phyloP scores from a whole-genome alignment of 2,329 filamentous ascomycete species.

The Pyricularia grisea region DNA sequence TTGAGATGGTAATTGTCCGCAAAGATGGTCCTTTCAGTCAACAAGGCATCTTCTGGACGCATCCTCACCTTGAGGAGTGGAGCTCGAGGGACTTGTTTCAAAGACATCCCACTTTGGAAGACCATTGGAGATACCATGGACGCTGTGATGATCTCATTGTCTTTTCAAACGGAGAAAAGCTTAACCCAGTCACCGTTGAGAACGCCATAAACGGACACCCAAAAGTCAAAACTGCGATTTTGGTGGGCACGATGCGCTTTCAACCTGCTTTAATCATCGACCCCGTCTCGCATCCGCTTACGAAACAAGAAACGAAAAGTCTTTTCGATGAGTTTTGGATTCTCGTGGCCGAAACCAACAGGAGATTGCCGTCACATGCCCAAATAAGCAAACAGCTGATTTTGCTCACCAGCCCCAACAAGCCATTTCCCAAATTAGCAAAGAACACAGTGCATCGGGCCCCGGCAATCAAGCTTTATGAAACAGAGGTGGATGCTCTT shows the following conservation, averaged over 20 bases:
- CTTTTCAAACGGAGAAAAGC: slow-evolving; percentile 33
- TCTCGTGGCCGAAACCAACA: background rate
- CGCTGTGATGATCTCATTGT: slow-evolving; percentile 31
- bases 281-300: slow-evolving; percentile 11
- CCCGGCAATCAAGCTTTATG: background rate
- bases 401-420: background rate
- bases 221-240: slow-evolving; percentile 23
- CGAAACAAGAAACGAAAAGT: background rate
- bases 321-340: background rate
- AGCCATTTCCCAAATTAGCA: background rate
- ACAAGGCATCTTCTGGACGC: slow-evolving; percentile 24
- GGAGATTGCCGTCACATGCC: background rate
- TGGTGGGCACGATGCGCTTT: slow-evolving; percentile 30
- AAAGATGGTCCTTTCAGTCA: slow-evolving; percentile 15
- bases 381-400: background rate
- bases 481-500: background rate
- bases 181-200: slow-evolving; percentile 33
- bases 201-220: slow-evolving; percentile 24
- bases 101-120: slow-evolving; percentile 20
- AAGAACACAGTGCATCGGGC: background rate
- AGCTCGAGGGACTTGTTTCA: slow-evolving; percentile 29
- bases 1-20: slow-evolving; percentile 23
- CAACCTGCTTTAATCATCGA: slow-evolving; percentile 35
- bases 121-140: slow-evolving; percentile 19
- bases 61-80: slow-evolving; percentile 23